Conservation (phyloP, 2,329 filamentous ascomycete genomes). For the Claviceps purpurea region DNA sequence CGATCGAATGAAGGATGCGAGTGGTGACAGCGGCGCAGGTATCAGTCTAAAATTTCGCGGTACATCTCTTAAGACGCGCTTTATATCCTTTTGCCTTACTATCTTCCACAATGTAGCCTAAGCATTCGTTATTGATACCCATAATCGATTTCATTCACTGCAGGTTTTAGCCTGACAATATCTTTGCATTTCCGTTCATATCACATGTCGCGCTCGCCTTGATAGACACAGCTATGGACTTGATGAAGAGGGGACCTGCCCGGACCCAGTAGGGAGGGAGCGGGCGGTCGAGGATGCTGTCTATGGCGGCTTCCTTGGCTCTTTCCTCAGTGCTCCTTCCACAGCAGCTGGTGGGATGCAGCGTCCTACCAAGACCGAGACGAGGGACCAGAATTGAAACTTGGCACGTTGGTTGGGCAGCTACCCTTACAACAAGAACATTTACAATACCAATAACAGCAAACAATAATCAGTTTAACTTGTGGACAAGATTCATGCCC, state of each 20-base stretch:
- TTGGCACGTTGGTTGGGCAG: neutral
- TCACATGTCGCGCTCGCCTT: neutral
- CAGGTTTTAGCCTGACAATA: neutral
- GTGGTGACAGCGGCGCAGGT: neutral
- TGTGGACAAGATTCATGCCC: neutral
- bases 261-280: neutral
- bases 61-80: neutral
- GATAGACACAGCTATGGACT: neutral
- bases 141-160: neutral
- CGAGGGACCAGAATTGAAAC: neutral
- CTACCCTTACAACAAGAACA: neutral
- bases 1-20: neutral
- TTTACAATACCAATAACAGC: neutral
- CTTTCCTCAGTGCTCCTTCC: constrained; percentile 3
- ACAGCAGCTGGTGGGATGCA: neutral
- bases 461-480: neutral
- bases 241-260: neutral
- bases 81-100: neutral
- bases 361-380: neutral
- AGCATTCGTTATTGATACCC: constrained; percentile 4
- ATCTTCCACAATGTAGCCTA: neutral
- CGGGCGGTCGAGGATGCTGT: neutral
- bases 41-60: neutral
- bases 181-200: neutral
- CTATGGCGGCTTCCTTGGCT: neutral